These are phyloP conservation scores for Psidium friedrichsthalianum DNA, from an alignment of 345 rosid species.

Conservation along the genomic window DNA sequence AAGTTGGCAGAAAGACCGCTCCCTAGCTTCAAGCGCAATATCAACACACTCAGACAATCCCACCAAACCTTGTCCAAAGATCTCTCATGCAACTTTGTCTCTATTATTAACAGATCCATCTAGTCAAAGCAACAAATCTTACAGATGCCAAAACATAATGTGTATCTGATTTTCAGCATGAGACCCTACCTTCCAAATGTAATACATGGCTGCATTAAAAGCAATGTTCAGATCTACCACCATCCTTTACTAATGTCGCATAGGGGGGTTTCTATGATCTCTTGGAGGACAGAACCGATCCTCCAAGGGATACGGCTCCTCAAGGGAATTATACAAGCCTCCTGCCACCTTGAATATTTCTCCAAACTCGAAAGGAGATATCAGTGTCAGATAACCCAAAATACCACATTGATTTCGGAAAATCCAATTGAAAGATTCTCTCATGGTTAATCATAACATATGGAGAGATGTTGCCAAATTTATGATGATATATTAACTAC, in stretches of 20 bases:
- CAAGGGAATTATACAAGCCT: neutral
- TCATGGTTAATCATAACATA: neutral
- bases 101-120: neutral
- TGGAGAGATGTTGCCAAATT: neutral
- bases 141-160: neutral
- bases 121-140: neutral
- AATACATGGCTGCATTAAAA: neutral
- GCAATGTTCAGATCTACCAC: neutral
- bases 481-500: neutral
- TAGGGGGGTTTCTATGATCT: neutral
- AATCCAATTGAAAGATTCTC: neutral
- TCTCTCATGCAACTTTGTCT: neutral
- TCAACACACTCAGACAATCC: neutral
- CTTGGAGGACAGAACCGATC: neutral
- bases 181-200: neutral
- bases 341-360: neutral
- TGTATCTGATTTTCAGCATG: neutral
- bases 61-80: neutral
- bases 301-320: neutral
- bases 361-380: neutral
- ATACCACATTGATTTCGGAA: neutral
- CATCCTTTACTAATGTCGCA: neutral
- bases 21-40: neutral
- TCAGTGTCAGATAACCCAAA: neutral
- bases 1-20: neutral